Base-by-base conservation (phyloP, 192 early-diverging fungal species). In the Backusella australiensis region DNA sequence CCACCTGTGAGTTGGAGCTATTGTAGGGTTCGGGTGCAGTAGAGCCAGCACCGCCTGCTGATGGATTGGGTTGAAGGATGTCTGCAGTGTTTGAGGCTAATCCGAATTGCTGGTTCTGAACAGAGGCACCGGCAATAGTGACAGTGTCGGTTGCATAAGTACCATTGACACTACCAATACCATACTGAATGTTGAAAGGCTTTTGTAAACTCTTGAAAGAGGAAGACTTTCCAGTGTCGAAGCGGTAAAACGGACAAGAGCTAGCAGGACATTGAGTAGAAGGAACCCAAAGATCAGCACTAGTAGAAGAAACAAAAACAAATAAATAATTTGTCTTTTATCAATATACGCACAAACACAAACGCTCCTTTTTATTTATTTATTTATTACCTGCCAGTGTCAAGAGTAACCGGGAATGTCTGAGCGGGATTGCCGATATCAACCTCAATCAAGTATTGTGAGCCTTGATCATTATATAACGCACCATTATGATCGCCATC, bases 331-430 rank as follows among this genome's bases (percentile, higher is more conserved):
- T 49, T 59, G 23, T 63, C 23, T 63, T 63, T 63, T 26, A 21
- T 52, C 21, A 23, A 52, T 46, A 42, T 36, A 19, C 19, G 7
- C 17, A 3, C 42, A 4, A 12, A 44, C 38, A 39, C 6, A 39
- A 39, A 39, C 0, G 6, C 17, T 67, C 67, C 41, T 44, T 29
- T 75, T 35, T 44, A 29, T 23, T 34, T 75, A 21, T 42, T 63
- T 21, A 32, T 35, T 63, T 75, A 32, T 32, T 81, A 81, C 80
- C 76, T 82, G 29, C 80, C 80, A 32, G 80, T 82, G 44, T 82
- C 80, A 9, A 82, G 68, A 15, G 80, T 77, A 4, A 82, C 80
- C 0, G 69, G 34, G 35, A 82, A 82, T 9, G n/a, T 78, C 32
- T 82, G 80, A 34, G 69, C 26, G 4, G 80, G 80, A 6, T 46